A percentile compares a stretch with the other conserved stretches of the same genome.
Evolutionary conservation across 345 rosid genomes (phyloP).

Genomic region (Gossypium arboreum): DNA sequence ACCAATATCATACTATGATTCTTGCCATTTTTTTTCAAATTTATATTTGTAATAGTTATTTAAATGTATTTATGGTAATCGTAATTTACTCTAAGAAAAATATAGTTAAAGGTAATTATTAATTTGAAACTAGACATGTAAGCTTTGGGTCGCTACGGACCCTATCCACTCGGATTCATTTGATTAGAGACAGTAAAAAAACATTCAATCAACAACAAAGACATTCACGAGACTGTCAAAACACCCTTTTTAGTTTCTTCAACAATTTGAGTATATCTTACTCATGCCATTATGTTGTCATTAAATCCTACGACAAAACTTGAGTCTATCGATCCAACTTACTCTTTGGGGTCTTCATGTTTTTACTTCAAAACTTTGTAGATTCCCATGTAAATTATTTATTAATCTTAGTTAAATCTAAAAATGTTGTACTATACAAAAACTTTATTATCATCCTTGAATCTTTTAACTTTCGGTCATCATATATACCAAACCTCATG

Average conservation of each 20-base stretch:
- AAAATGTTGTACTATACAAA: background rate
- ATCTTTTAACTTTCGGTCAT: background rate
- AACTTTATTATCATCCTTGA: background rate
- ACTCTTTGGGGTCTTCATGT: background rate
- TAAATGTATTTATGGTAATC: no score
- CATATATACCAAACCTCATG: background rate
- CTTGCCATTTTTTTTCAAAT: no score
- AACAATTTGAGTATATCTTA: conserved; percentile 14
- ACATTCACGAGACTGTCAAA: background rate
- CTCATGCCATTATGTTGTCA: conserved; percentile 9
- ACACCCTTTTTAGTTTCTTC: background rate
- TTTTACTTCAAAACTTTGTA: background rate
- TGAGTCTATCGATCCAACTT: background rate
- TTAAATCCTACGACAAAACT: conserved; percentile 12
- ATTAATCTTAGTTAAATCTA: background rate
- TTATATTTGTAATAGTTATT: no score
- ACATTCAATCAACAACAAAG: conserved; percentile 8
- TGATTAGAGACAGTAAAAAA: conserved; percentile 12
- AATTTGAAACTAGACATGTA: no score
- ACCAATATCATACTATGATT: no score
- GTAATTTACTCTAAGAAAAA: no score
- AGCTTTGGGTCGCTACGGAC: background rate
- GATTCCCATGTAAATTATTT: background rate
- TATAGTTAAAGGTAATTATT: no score
- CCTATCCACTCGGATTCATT: background rate